Conservation (phyloP, 2,329 filamentous ascomycete species). For the Claviceps sorghi region DNA sequence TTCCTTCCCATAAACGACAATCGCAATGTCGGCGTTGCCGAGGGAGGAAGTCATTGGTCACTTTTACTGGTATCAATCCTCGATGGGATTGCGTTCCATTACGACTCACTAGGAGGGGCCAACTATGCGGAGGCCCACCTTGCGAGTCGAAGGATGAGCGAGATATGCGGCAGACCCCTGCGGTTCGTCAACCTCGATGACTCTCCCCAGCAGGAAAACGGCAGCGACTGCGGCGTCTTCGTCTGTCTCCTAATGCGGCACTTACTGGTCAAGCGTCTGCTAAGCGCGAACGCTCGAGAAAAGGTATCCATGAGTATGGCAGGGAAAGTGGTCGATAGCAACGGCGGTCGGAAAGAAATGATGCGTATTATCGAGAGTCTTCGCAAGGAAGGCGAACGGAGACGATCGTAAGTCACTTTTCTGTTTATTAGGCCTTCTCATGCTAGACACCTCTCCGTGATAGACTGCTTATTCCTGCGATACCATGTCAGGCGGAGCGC, state of each 20-base stretch:
- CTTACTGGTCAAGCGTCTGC: slow-evolving; percentile 68
- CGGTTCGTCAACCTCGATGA: slow-evolving; percentile 73
- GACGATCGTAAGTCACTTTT: slow-evolving; percentile 54
- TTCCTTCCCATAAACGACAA: slow-evolving; percentile 94
- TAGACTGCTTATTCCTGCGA: not conserved
- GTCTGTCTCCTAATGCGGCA: slow-evolving; percentile 93
- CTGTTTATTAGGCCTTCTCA: not conserved
- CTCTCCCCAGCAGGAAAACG: slow-evolving; percentile 80
- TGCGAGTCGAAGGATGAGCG: slow-evolving; percentile 53
- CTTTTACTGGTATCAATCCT: slow-evolving; percentile 77
- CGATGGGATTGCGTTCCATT: slow-evolving; percentile 89
- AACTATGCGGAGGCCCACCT: slow-evolving; percentile 62
- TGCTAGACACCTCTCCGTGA: not conserved
- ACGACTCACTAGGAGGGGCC: slow-evolving; percentile 67
- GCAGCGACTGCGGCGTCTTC: slow-evolving; percentile 87
- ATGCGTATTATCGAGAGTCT: slow-evolving; percentile 74
- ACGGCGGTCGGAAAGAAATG: slow-evolving; percentile 77
- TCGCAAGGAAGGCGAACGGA: slow-evolving; percentile 72
- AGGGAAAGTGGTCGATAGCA: slow-evolving; percentile 69
- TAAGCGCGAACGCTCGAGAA: slow-evolving; percentile 63
- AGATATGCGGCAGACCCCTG: slow-evolving; percentile 50
- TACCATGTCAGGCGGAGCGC: slow-evolving; percentile 18
- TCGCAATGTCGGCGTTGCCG: slow-evolving; percentile 57
- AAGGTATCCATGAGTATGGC: slow-evolving; percentile 93
- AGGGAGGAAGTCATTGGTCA: slow-evolving; percentile 91